phyloP scores from a whole-genome alignment of 1,284 basidiomycete genomes.

The Moniliophthora roreri region DNA sequence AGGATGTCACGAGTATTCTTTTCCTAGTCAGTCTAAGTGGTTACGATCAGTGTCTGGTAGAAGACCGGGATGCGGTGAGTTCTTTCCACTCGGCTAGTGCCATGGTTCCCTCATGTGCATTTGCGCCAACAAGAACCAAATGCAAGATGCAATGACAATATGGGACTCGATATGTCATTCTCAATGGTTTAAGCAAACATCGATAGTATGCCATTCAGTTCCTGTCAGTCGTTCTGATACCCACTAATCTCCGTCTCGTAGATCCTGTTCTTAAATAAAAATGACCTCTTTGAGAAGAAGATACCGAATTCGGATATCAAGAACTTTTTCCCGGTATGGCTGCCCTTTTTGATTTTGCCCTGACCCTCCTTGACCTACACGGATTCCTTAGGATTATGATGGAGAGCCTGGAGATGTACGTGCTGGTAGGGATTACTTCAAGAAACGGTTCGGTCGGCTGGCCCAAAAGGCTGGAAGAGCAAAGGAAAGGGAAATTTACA shows the following conservation, averaged over 20 bases:
- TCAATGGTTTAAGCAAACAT: conserved; percentile 79
- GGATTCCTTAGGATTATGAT: conserved; percentile 63
- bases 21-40: conserved; percentile 76
- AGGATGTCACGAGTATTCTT: conserved; percentile 71
- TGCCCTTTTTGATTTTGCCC: conserved; percentile 3
- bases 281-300: conserved; percentile 78
- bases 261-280: conserved; percentile 82
- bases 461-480: conserved; percentile 79
- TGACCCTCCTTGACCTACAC: neutral
- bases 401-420: conserved; percentile 68
- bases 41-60: conserved; percentile 82
- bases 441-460: conserved; percentile 78
- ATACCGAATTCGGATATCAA: conserved; percentile 70
- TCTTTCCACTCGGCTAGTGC: neutral
- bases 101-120: neutral
- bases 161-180: conserved; percentile 84
- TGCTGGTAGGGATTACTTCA: conserved; percentile 89
- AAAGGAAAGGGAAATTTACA: conserved; percentile 90
- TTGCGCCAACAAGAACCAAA: conserved; percentile 61
- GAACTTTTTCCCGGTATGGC: conserved; percentile 68
- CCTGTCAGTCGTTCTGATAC: conserved; percentile 1
- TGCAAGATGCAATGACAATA: conserved; percentile 85
- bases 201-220: conserved; percentile 52
- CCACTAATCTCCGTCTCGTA: conserved; percentile 22
- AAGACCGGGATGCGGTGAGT: conserved; percentile 77